Conservation (phyloP, 225 moss, liverwort and hornwort species). For the Rhytidiadelphus loreus region DNA sequence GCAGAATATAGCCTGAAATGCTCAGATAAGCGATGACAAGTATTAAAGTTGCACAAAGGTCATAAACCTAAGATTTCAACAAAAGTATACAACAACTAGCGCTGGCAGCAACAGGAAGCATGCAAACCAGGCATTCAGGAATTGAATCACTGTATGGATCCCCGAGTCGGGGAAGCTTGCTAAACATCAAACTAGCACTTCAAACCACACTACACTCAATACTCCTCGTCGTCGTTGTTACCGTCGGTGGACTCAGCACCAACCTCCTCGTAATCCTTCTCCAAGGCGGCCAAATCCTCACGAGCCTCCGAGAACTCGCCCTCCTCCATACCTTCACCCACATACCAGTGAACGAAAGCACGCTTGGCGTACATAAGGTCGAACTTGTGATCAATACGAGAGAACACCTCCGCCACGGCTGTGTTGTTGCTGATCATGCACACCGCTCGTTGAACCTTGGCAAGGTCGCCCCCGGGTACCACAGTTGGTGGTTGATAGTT, state of each 20-base stretch:
- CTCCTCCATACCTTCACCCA: constrained; percentile 47
- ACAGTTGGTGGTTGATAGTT: constrained; percentile 50
- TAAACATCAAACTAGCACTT: not conserved
- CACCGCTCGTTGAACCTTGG: constrained; percentile 37
- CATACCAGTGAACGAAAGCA: constrained; percentile 45
- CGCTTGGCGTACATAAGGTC: constrained; percentile 44
- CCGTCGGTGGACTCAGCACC: constrained; percentile 43
- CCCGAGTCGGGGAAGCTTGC: constrained; percentile 26
- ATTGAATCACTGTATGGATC: constrained; percentile 22
- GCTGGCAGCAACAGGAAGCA: constrained; percentile 7
- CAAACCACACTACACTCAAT: constrained; percentile 10
- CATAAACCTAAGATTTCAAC: not conserved
- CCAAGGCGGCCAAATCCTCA: constrained; percentile 45
- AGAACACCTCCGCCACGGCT: constrained; percentile 40
- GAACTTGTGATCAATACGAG: constrained; percentile 36
- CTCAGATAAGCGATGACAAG: not conserved
- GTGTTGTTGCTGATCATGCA: constrained; percentile 51
- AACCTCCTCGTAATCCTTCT: constrained; percentile 52
- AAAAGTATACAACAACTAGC: constrained; percentile 24
- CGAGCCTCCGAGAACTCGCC: constrained; percentile 43
- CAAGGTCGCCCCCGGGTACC: constrained; percentile 39
- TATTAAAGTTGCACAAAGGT: not conserved
- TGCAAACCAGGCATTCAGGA: constrained; percentile 11
- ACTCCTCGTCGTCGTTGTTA: constrained; percentile 27
- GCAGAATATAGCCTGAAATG: not conserved